Evolutionary conservation across 2,329 filamentous ascomycete species (phyloP).

Genomic region (Sporothrix brasiliensis): DNA sequence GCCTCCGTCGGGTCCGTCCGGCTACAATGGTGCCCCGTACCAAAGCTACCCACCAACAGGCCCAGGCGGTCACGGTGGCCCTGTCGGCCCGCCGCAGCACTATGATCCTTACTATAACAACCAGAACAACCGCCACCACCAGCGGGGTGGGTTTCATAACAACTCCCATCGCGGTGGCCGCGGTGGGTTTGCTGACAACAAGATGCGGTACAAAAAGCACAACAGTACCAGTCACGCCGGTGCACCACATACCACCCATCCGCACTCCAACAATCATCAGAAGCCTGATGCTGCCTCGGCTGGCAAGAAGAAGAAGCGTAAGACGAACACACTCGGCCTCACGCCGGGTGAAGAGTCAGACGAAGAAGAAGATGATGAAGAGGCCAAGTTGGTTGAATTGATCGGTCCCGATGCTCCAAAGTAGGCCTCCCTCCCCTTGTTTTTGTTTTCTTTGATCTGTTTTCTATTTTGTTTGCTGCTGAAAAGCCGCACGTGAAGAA

Average conservation of each 20-base stretch:
- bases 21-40: conserved; percentile 42
- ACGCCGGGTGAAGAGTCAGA: conserved; percentile 68
- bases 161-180: conserved; percentile 41
- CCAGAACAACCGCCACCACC: conserved; percentile 42
- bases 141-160: conserved; percentile 47
- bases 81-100: conserved; percentile 37
- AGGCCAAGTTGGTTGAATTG: conserved; percentile 58
- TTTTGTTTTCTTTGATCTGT: background rate
- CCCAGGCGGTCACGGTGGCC: conserved; percentile 36
- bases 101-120: conserved; percentile 43
- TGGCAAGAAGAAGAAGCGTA: conserved; percentile 71
- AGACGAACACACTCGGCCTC: conserved; percentile 71
- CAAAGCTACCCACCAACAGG: conserved; percentile 47
- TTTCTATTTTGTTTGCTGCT: background rate
- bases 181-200: conserved; percentile 46
- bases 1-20: conserved; percentile 37
- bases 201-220: conserved; percentile 43
- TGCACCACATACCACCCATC: conserved; percentile 37
- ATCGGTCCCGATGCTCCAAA: conserved; percentile 59
- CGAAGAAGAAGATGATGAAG: conserved; percentile 72
- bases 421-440: conserved; percentile 46
- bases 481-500: background rate
- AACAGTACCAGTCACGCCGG: background rate
- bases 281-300: conserved; percentile 56
- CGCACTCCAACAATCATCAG: conserved; percentile 46